Conservation (phyloP, 768 basidiomycete species). For the Tricholoma sp. region DNA sequence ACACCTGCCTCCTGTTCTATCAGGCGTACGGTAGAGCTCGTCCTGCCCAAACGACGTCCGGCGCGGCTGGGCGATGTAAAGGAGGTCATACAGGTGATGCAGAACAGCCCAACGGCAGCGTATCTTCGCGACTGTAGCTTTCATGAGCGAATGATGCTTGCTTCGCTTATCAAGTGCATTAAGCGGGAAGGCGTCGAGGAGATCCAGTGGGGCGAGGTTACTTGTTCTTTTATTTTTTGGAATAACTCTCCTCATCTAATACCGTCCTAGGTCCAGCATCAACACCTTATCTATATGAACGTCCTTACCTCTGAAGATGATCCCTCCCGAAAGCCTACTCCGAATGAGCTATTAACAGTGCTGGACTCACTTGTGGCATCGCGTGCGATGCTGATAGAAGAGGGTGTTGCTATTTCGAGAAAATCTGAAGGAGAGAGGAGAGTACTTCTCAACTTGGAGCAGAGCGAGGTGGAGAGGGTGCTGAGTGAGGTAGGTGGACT, state of each 20-base stretch:
- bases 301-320: conserved; percentile 57
- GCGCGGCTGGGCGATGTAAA: conserved; percentile 71
- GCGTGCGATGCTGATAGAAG: conserved; percentile 71
- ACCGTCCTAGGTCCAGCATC: conserved; percentile 52
- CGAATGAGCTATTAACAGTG: conserved; percentile 61
- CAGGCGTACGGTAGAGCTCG: conserved; percentile 83
- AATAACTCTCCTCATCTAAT: background rate
- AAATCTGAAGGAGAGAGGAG: conserved; percentile 64
- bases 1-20: background rate
- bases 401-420: conserved; percentile 45
- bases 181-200: conserved; percentile 83
- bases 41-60: conserved; percentile 41
- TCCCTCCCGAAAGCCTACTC: conserved; percentile 51
- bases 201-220: conserved; percentile 78
- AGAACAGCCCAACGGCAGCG: conserved; percentile 85
- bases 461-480: conserved; percentile 79
- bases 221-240: conserved; percentile 4
- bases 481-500: conserved; percentile 75
- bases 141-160: conserved; percentile 86
- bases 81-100: conserved; percentile 79
- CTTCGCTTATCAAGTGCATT: conserved; percentile 76
- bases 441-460: conserved; percentile 80
- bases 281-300: conserved; percentile 68
- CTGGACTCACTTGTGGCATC: conserved; percentile 75
- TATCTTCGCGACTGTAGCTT: conserved; percentile 80